phyloP scores from a whole-genome alignment of 2,329 filamentous ascomycete genomes.

The Ceratocystis cacaofunesta region DNA sequence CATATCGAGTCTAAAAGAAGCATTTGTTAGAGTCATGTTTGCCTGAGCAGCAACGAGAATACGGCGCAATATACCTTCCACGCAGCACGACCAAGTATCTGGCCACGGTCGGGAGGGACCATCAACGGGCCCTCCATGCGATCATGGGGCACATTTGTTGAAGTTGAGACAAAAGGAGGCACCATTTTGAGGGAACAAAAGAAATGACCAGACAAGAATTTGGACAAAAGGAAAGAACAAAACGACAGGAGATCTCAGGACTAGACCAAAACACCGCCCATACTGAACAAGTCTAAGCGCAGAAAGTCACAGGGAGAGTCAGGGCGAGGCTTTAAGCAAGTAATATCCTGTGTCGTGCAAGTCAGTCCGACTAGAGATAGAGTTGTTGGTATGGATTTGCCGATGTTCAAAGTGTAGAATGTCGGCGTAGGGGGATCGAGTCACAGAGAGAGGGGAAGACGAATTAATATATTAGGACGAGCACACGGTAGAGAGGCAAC shows the following conservation, averaged over 20 bases:
- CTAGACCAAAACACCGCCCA: slow-evolving; percentile 64
- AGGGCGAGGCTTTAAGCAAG: neutral
- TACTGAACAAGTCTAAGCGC: neutral
- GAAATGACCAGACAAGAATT: neutral
- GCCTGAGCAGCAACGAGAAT: neutral
- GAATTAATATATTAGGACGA: neutral
- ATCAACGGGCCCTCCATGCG: slow-evolving; percentile 33
- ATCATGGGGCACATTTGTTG: slow-evolving; percentile 22
- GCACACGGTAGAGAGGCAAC: neutral
- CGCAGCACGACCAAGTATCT: slow-evolving; percentile 35
- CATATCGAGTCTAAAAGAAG: slow-evolving; percentile 38
- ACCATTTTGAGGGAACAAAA: slow-evolving; percentile 2
- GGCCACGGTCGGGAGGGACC: slow-evolving; percentile 36
- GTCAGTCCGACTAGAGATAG: neutral
- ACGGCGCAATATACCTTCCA: slow-evolving; percentile 33
- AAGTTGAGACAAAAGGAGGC: neutral
- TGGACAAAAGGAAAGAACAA: neutral
- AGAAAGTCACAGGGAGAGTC: neutral
- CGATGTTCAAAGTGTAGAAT: neutral
- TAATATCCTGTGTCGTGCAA: neutral
- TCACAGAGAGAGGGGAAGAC: neutral
- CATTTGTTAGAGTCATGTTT: slow-evolving; percentile 3
- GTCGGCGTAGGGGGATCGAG: neutral
- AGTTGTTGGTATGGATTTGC: neutral
- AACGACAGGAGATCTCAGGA: slow-evolving; percentile 23